Conservation (phyloP, 129 eudicot species). For the Flaveria sonorensis region DNA sequence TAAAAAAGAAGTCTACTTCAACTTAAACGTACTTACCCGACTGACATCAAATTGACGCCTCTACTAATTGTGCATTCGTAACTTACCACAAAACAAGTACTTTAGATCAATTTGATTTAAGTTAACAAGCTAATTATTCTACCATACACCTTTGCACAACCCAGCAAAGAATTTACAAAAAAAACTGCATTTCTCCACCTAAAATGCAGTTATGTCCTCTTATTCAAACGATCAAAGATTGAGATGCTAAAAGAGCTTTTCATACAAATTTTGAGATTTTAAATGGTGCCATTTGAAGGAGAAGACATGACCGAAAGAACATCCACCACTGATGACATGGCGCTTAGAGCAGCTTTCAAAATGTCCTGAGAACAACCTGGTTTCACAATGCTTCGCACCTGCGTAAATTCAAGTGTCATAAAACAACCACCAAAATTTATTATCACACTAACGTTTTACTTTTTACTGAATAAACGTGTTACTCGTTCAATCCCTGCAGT, state of each 20-base stretch:
- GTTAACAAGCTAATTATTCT: constrained; percentile 2
- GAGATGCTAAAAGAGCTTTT: constrained; percentile 15
- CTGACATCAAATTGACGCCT: too few relatives aligned
- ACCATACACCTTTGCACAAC: constrained; percentile 29
- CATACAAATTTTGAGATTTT: constrained; percentile 26
- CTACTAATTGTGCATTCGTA: neutral
- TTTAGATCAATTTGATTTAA: neutral
- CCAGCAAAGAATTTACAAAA: constrained; percentile 35
- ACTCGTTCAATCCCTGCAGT: neutral
- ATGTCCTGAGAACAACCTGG: constrained; percentile 98
- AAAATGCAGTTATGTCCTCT: constrained; percentile 19
- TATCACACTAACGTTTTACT: neutral
- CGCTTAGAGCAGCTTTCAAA: constrained; percentile 78
- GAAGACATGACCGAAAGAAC: constrained; percentile 79
- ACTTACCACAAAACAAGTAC: neutral
- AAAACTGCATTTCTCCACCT: constrained; percentile 12
- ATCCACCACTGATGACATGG: constrained; percentile 79
- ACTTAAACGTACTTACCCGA: too few relatives aligned
- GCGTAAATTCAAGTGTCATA: neutral
- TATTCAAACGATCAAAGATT: constrained; percentile 34
- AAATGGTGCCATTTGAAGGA: constrained; percentile 49
- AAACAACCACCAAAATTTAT: neutral
- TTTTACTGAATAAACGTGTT: neutral
- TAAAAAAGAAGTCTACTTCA: too few relatives aligned
- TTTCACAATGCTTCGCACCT: constrained; percentile 87